Base-by-base conservation (phyloP, 805 yeast species). In the Candida argentea region DNA sequence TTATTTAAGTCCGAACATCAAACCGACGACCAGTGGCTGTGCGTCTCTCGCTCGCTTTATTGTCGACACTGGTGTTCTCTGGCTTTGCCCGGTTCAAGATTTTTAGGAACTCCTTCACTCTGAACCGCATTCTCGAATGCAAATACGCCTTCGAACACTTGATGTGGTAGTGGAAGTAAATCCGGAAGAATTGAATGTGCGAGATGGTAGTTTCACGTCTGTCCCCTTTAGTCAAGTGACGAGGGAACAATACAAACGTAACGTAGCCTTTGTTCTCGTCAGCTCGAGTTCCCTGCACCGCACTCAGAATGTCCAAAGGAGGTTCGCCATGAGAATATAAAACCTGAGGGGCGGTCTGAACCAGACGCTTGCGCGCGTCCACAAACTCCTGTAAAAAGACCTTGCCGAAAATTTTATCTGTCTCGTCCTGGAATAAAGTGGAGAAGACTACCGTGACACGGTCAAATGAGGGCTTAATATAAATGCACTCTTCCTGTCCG, bases 341-440 rank as follows among this genome's bases (percentile, higher is more conserved):
- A 29, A 91, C 99, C 63, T 91, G 99, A 11, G 99, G 99, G 2
- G 97, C 96, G 27, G 91, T 87, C 59, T 91, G 98, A 35, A 91
- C 89, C 4, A 94, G 81, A 54, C 95, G 73, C 50, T 82, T 82
- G 57, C 99, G 76, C 7, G 97, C 95, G 53, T 87, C 96, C 25
- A 86, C 94, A 52, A 87, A 87, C 58, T 87, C 95, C 51, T 85
- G 95, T 37, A 85, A 61, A 48, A 85, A 85, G 20, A 85, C 94
- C 53, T 79, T 84, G 24, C 94, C 93, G 42, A 84, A 81, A 29
- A 82, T 70, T 51, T 83, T 85, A 57, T 91, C 99, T 3, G 97
- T 91, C 55, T 91, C 97, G 56, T 91, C 99, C 49, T 83, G 80
- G 68, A 91, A 91, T 14, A 85, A 67, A 4, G 97, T 91, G 27